phyloP scores from a whole-genome alignment of 345 rosid genomes.

The Arabidopsis thaliana region TAIR10.1 NC_003076.8:3614001-3614500 shows the following conservation, averaged over 20 bases:
- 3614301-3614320: constrained; percentile 10
- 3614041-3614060: neutral
- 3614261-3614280: constrained; percentile 5
- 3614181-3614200: constrained; percentile 23
- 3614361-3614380: too few relatives aligned
- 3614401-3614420: constrained; percentile 3
- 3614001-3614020: too few relatives aligned
- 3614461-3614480: constrained; percentile 9
- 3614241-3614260: constrained; percentile 5
- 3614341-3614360: too few relatives aligned
- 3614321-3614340: constrained; percentile 22
- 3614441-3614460: constrained; percentile 7
- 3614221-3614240: constrained; percentile 34
- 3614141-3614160: neutral
- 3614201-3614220: constrained; percentile 40
- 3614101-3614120: neutral
- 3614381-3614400: constrained; percentile 16
- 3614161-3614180: neutral
- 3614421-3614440: neutral
- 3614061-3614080: neutral
- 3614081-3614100: neutral
- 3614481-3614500: constrained; percentile 29
- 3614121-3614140: constrained; percentile 5
- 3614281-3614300: constrained; percentile 25
- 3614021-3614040: neutral